Conservation (phyloP, 2,329 filamentous ascomycete genomes). For the Hymenoscyphus occultus region DNA sequence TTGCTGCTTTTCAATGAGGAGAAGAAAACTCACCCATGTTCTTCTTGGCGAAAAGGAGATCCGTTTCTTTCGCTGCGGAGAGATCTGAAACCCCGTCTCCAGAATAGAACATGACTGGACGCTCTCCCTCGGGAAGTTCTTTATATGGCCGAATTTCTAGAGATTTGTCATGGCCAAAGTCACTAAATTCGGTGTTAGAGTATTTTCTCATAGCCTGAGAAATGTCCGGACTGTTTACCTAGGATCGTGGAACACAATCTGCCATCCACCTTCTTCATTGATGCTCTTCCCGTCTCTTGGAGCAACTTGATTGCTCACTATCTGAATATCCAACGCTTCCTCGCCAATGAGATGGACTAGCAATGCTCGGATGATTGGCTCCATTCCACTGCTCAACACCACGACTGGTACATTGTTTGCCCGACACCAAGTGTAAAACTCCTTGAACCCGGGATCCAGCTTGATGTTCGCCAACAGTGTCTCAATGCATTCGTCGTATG, state of each 20-base stretch:
- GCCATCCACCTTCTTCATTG: conserved; percentile 80
- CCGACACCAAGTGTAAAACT: conserved; percentile 82
- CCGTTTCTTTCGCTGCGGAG: conserved; percentile 87
- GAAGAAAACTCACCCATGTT: conserved; percentile 63
- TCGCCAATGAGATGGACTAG: conserved; percentile 76
- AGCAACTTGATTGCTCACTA: conserved; percentile 82
- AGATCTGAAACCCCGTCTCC: conserved; percentile 93
- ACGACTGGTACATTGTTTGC: conserved; percentile 86
- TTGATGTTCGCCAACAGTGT: conserved; percentile 78
- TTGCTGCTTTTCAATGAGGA: not conserved
- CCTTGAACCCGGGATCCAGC: conserved; percentile 82
- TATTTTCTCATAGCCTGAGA: not conserved
- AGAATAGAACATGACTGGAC: conserved; percentile 88
- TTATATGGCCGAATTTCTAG: conserved; percentile 87
- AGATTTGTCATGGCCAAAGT: conserved; percentile 96
- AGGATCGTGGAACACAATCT: conserved; percentile 84
- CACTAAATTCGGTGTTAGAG: conserved; percentile 20
- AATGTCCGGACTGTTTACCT: conserved; percentile 47
- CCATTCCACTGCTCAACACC: conserved; percentile 89
- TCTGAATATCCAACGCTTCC: conserved; percentile 74
- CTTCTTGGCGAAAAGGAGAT: conserved; percentile 89
- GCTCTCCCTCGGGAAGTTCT: conserved; percentile 60
- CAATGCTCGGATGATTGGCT: conserved; percentile 82
- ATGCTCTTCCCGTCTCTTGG: conserved; percentile 66
- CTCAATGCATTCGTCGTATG: conserved; percentile 78